A percentile compares a stretch with the other conserved stretches of the same genome.
These are phyloP conservation scores for Tetrapisispora taiwanensis DNA, from an alignment of 805 yeast genomes.

Conservation along the genomic window DNA sequence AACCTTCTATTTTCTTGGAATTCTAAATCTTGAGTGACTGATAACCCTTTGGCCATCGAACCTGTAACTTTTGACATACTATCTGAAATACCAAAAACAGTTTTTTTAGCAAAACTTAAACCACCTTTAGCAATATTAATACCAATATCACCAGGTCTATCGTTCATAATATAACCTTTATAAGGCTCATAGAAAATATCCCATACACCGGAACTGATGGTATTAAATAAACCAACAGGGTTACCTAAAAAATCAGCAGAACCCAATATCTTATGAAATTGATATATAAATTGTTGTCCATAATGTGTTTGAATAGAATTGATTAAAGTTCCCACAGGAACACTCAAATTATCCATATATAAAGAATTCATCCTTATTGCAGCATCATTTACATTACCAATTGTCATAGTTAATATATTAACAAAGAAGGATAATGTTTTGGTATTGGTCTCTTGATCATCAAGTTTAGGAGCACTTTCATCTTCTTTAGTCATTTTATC, in stretches of 20 bases:
- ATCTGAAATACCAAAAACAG: conserved; percentile 91
- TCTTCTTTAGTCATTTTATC: conserved; percentile 62
- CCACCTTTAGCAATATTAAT: conserved; percentile 96
- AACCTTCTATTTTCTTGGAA: conserved; percentile 77
- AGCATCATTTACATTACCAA: conserved; percentile 95
- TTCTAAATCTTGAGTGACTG: conserved; percentile 75
- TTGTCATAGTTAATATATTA: conserved; percentile 88
- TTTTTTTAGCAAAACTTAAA: conserved; percentile 81
- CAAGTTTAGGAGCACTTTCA: conserved; percentile 20
- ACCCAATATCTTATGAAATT: conserved; percentile 84
- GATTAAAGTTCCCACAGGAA: conserved; percentile 63
- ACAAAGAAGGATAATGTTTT: conserved; percentile 66
- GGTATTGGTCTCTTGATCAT: conserved; percentile 25
- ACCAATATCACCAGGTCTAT: conserved; percentile 92
- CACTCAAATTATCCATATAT: conserved; percentile 78
- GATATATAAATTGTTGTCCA: conserved; percentile 84
- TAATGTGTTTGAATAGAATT: conserved; percentile 75
- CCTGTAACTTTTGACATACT: conserved; percentile 89
- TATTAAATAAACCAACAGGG: conserved; percentile 93
- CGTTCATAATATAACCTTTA: conserved; percentile 88
- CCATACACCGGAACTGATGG: conserved; percentile 86
- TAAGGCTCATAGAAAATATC: conserved; percentile 97
- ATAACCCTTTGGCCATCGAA: conserved; percentile 85
- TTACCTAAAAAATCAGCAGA: conserved; percentile 95
- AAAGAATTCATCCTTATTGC: conserved; percentile 84